These are phyloP conservation scores for Silene latifolia DNA, from an alignment of 148 eudicot genomes.

Conservation along the genomic window DNA sequence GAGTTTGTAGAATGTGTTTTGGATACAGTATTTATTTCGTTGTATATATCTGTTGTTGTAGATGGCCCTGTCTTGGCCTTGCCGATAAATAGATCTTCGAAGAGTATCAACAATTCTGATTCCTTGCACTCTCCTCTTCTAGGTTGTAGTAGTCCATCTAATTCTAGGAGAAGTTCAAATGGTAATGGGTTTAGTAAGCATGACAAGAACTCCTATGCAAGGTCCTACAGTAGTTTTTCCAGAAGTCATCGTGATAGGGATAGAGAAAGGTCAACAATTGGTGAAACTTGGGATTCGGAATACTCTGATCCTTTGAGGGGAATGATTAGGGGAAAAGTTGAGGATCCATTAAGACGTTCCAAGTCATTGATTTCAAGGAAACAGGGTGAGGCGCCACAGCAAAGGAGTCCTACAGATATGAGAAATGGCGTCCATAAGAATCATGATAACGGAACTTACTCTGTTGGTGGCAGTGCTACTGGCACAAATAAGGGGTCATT, in stretches of 20 bases:
- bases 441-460: conserved; percentile 29
- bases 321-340: conserved; percentile 41
- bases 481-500: conserved; percentile 49
- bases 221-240: conserved; percentile 63
- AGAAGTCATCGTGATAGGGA: conserved; percentile 58
- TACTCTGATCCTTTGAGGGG: conserved; percentile 50
- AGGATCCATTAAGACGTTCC: conserved; percentile 53
- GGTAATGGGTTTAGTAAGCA: conserved; percentile 62
- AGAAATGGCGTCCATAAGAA: conserved; percentile 28
- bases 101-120: conserved; percentile 38
- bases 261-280: conserved; percentile 46
- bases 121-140: conserved; percentile 25
- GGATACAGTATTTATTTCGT: not conserved
- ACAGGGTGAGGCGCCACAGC: conserved; percentile 38
- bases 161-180: conserved; percentile 47
- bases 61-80: conserved; percentile 42
- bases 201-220: conserved; percentile 27
- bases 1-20: not conserved
- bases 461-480: conserved; percentile 25
- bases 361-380: conserved; percentile 58
- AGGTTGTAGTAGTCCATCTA: conserved; percentile 44
- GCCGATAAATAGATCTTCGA: conserved; percentile 40
- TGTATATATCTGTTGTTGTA: conserved; percentile 15
- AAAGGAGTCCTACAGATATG: conserved; percentile 27
- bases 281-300: conserved; percentile 51